Conservation (phyloP, 305 asterid species). For the Ilex paraguariensis region DNA sequence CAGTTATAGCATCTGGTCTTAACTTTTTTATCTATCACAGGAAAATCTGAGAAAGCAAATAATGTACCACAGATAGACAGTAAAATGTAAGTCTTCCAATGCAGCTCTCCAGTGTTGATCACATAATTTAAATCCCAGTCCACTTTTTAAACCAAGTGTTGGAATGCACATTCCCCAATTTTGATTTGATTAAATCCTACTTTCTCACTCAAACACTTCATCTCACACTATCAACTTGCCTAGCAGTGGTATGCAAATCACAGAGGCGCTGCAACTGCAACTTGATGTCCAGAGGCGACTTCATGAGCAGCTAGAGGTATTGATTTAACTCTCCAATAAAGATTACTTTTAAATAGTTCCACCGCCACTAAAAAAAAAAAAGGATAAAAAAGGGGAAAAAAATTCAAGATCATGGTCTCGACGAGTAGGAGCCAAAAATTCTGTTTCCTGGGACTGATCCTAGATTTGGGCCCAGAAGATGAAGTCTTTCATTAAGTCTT, state of each 20-base stretch:
- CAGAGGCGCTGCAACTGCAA: conserved; percentile 81
- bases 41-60: conserved; percentile 42
- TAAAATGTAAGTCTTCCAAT: conserved; percentile 31
- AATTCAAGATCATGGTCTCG: too few relatives aligned
- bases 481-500: too few relatives aligned
- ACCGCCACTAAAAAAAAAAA: too few relatives aligned
- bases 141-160: too few relatives aligned
- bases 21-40: conserved; percentile 22
- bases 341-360: too few relatives aligned
- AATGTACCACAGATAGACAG: conserved; percentile 33
- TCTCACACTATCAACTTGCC: conserved; percentile 2
- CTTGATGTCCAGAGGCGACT: conserved; percentile 81
- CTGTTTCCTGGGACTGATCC: too few relatives aligned
- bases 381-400: too few relatives aligned
- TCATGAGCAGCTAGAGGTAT: conserved; percentile 91
- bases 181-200: background rate
- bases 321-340: too few relatives aligned
- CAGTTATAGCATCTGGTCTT: background rate
- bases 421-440: too few relatives aligned
- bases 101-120: too few relatives aligned
- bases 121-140: too few relatives aligned
- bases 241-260: conserved; percentile 68
- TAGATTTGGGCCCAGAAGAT: too few relatives aligned
- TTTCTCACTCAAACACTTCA: background rate
- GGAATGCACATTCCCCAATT: background rate